Evolutionary conservation across 78 protist genomes (phyloP), one percentile per base, ranked within the genome.

Genomic region (Creolimax fragrantissima): DNA sequence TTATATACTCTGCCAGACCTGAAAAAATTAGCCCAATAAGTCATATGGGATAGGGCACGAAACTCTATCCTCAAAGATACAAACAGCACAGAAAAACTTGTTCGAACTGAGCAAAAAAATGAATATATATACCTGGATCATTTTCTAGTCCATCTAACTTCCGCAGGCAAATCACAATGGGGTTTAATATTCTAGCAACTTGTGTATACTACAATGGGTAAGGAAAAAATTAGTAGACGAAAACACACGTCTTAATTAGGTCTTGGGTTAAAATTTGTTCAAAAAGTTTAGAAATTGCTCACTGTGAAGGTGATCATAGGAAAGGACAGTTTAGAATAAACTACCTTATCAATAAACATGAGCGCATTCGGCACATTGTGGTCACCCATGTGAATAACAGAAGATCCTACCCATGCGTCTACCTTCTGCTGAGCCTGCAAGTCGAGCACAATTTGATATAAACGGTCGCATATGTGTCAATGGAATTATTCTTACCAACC

Each of bases 331-430:
- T n/a, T n/a, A n/a, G n/a, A n/a, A 32, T 32, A 58, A 58, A 58
- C 39, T 58, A 97, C 97, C 93, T 98, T 98, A 91, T 97, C 99
- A 90, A 98, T 98, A 95, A 98, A 97, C 35, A 94, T 58, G 88
- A 98, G 95, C 4, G 99, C 98, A 66, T 97, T 97, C 42, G 99
- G 99, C 58, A 98, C 99, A 43, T 97, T 96, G 81, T 94, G 90
- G 85, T 98, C 99, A 42, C 99, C 99, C 44, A 97, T 91, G 89
- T 98, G 99, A 5, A 98, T 74, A 4, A 97, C 98, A 2, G 94
- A 47, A 2, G 96, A 93, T 5, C 99, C 99, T 6, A 98, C 96
- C 99, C 99, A 98, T 44, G 24, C 42, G 37, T 95, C 96, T 32
- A 96, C 85, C 88, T 45, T 84, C 43, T 47, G 3, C 91, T 97